Evolutionary conservation across 208 protist genomes (phyloP).

Genomic region (Leishmania major): DNA sequence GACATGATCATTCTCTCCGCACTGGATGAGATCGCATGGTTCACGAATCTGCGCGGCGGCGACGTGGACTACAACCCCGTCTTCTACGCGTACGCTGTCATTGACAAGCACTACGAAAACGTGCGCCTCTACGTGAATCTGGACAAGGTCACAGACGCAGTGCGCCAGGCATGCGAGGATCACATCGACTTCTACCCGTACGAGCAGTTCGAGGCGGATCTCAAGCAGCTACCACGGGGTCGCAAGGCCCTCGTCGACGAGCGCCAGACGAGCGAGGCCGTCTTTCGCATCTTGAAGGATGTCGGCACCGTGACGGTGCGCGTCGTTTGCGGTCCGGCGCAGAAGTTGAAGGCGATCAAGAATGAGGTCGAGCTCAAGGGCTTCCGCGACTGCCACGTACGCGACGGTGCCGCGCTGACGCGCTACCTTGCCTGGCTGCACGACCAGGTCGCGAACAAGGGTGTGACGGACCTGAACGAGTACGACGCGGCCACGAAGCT

Average conservation of each 20-base stretch:
- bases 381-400: conserved; percentile 91
- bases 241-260: conserved; percentile 72
- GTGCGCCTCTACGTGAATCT: conserved; percentile 38
- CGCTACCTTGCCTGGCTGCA: conserved; percentile 93
- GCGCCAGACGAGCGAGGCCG: conserved; percentile 70
- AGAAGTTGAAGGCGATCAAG: conserved; percentile 92
- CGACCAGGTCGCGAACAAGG: conserved; percentile 55
- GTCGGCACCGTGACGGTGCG: conserved; percentile 36
- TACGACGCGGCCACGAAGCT: conserved; percentile 78
- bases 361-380: conserved; percentile 92
- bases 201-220: conserved; percentile 57
- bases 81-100: conserved; percentile 87
- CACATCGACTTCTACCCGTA: conserved; percentile 76
- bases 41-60: conserved; percentile 89
- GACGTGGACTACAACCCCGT: conserved; percentile 93
- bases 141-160: conserved; percentile 30
- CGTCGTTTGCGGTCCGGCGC: conserved; percentile 67
- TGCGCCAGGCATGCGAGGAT: conserved; percentile 22
- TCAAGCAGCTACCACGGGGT: conserved; percentile 38
- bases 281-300: conserved; percentile 49
- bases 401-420: conserved; percentile 93
- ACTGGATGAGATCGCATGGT: conserved; percentile 93
- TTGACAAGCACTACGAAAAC: conserved; percentile 46
- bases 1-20: conserved; percentile 83
- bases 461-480: conserved; percentile 84